phyloP scores from a whole-genome alignment of 2,329 filamentous ascomycete genomes.

The Cercospora zeae-maydis region DNA sequence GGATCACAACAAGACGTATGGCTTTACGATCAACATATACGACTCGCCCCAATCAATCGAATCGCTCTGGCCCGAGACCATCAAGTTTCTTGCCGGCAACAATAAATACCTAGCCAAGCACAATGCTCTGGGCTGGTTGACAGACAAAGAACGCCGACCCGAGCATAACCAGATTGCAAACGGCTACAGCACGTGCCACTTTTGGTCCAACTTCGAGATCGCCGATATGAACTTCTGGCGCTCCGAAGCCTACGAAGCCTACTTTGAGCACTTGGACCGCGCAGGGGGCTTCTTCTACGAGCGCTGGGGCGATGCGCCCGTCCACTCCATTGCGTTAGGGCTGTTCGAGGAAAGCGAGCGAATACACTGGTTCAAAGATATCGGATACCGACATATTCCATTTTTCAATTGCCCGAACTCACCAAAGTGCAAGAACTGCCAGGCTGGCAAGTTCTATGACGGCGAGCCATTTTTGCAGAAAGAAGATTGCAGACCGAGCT shows the following conservation, averaged over 20 bases:
- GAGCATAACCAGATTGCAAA: slow-evolving; percentile 77
- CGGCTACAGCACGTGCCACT: slow-evolving; percentile 96
- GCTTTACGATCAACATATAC: slow-evolving; percentile 96
- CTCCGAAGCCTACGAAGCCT: slow-evolving; percentile 84
- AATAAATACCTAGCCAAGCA: slow-evolving; percentile 76
- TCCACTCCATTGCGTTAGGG: slow-evolving; percentile 89
- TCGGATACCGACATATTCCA: slow-evolving; percentile 96
- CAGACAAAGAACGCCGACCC: slow-evolving; percentile 71
- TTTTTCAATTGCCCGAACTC: slow-evolving; percentile 99
- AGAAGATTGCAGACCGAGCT: slow-evolving; percentile 92
- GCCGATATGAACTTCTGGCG: slow-evolving; percentile 91
- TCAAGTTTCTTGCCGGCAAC: slow-evolving; percentile 76
- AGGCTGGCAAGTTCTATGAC: slow-evolving; percentile 82
- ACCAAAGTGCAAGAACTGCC: slow-evolving; percentile 84
- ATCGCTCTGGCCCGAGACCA: slow-evolving; percentile 90
- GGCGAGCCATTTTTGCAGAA: slow-evolving; percentile 79
- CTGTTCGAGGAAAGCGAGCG: slow-evolving; percentile 87
- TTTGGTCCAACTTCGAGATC: slow-evolving; percentile 99
- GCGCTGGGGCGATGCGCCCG: slow-evolving; percentile 95
- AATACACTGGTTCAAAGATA: slow-evolving; percentile 95
- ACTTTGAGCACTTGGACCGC: slow-evolving; percentile 91
- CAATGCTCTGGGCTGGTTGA: slow-evolving; percentile 84
- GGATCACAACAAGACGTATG: slow-evolving; percentile 97
- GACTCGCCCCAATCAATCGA: slow-evolving; percentile 84
- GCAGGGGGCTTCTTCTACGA: slow-evolving; percentile 98